Conservation (phyloP, 257 asterid species). For the Thymus quinquecostatus region DNA sequence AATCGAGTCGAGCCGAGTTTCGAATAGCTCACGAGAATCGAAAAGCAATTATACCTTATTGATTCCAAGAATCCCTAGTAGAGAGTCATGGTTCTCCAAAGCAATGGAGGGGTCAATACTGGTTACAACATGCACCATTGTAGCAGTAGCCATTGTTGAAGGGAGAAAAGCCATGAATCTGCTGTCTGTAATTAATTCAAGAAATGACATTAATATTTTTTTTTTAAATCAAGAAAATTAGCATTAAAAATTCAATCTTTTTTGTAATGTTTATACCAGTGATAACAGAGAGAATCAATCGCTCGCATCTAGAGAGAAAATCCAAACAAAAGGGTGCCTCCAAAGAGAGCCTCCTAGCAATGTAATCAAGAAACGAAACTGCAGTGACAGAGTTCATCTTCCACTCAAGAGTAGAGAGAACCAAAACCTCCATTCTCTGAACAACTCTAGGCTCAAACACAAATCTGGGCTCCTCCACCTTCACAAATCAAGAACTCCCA, state of each 20-base stretch:
- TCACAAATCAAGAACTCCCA: conserved; percentile 25
- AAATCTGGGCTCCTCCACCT: conserved; percentile 55
- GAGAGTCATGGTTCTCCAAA: conserved; percentile 53
- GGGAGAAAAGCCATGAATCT: conserved; percentile 70
- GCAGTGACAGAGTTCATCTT: conserved; percentile 70
- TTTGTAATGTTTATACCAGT: conserved; percentile 36
- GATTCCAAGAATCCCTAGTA: conserved; percentile 66
- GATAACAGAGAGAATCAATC: conserved; percentile 50
- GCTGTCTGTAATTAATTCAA: conserved; percentile 42
- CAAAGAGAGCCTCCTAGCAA: conserved; percentile 49
- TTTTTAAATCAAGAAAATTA: neutral
- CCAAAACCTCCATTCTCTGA: conserved; percentile 69
- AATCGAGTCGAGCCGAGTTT: neutral
- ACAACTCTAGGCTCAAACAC: conserved; percentile 66
- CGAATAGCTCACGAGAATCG: neutral
- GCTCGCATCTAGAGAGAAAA: conserved; percentile 52
- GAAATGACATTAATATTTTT: neutral
- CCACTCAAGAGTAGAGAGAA: conserved; percentile 63
- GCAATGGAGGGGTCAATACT: conserved; percentile 59
- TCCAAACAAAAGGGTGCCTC: conserved; percentile 39
- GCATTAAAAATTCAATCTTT: neutral
- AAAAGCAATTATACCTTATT: conserved; percentile 53
- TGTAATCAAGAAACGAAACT: conserved; percentile 56
- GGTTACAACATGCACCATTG: conserved; percentile 62
- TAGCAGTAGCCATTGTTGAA: conserved; percentile 79